These are phyloP conservation scores for Funneliformis mosseae DNA, from an alignment of 192 early-diverging fungal species.

Conservation along the genomic window DNA sequence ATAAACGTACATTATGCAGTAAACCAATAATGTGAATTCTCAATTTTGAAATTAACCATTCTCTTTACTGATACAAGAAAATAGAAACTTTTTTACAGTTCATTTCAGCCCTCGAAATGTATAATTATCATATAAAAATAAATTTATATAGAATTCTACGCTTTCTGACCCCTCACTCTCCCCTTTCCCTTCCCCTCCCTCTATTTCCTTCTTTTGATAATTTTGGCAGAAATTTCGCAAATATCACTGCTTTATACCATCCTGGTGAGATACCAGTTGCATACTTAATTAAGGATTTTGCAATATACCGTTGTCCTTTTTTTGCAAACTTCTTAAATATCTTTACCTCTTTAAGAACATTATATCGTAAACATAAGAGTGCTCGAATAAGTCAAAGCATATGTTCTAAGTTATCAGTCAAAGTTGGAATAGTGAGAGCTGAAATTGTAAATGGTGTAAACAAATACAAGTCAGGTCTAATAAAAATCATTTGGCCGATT, in stretches of 20 bases:
- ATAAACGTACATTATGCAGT: too few species aligned
- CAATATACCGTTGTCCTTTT: neutral
- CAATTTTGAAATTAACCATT: too few species aligned
- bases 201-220: neutral
- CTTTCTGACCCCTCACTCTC: neutral
- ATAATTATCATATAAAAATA: too few species aligned
- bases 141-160: too few species aligned
- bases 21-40: too few species aligned
- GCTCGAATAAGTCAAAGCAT: neutral
- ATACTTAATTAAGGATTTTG: neutral
- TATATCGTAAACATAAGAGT: neutral
- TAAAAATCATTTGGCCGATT: conserved; percentile 6
- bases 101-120: too few species aligned
- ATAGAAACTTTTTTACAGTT: too few species aligned
- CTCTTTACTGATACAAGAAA: too few species aligned
- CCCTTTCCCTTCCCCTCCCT: neutral
- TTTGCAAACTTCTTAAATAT: neutral
- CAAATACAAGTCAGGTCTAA: neutral
- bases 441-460: neutral
- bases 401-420: neutral
- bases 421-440: conserved; percentile 13
- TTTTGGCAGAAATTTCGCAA: neutral
- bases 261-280: neutral
- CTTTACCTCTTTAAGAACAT: neutral
- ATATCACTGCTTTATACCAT: neutral